Conservation (phyloP, 371 early-diverging fungal species). For the Apophysomyces sp. region DNA sequence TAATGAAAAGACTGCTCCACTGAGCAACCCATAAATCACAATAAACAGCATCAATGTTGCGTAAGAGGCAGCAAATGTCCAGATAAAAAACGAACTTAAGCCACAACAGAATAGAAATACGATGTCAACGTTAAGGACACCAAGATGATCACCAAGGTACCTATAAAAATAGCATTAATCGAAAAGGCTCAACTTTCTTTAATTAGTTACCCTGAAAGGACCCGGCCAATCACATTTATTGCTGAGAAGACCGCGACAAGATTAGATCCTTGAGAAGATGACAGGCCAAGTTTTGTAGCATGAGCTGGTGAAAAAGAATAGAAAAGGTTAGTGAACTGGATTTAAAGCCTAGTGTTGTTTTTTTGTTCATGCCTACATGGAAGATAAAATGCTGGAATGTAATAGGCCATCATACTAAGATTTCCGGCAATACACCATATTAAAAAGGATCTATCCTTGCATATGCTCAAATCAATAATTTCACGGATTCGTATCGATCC, state of each 20-base stretch:
- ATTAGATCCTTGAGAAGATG: slow-evolving; percentile 30
- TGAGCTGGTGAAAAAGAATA: not conserved
- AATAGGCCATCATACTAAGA: slow-evolving; percentile 33
- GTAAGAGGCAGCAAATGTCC: slow-evolving; percentile 56
- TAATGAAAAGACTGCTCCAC: slow-evolving; percentile 48
- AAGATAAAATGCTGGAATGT: slow-evolving; percentile 38
- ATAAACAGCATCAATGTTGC: slow-evolving; percentile 49
- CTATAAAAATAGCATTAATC: not conserved
- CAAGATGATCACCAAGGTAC: slow-evolving; percentile 47
- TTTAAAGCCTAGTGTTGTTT: not conserved
- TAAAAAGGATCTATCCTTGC: slow-evolving; percentile 5
- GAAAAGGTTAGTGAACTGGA: not conserved
- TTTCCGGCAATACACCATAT: slow-evolving; percentile 36
- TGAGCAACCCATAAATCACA: slow-evolving; percentile 59
- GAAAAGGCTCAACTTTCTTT: not conserved
- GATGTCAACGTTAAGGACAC: slow-evolving; percentile 56
- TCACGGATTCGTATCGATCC: not conserved
- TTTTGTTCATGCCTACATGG: slow-evolving; percentile 23
- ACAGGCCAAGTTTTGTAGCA: slow-evolving; percentile 12
- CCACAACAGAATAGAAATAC: slow-evolving; percentile 46
- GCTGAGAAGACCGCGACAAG: slow-evolving; percentile 33
- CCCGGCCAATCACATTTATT: slow-evolving; percentile 30
- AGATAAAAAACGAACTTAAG: slow-evolving; percentile 54
- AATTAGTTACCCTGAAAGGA: slow-evolving; percentile 28
- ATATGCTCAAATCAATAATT: slow-evolving; percentile 6